Evolutionary conservation across 73 alveolate species (phyloP), one percentile per base, ranked within the genome.

Genomic region (Tetrahymena malaccensis): DNA sequence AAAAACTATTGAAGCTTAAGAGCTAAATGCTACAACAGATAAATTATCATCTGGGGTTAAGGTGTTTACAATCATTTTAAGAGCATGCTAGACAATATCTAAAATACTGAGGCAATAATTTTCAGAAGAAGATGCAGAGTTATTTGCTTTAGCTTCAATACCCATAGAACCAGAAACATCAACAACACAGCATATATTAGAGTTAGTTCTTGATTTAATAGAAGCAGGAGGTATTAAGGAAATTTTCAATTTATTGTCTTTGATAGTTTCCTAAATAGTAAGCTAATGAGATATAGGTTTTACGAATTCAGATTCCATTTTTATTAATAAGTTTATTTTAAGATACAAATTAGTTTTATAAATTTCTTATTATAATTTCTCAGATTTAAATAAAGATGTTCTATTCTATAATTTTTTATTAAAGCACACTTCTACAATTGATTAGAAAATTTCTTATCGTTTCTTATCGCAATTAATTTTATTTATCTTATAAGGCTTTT

Each of bases 81-180:
- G 34, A 85, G 94, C 94, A 85, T 85, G 94, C 19, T 85, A 27
- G 11, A 85, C 94, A 4, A 85, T 34, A 9, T 85, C 94, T 34
- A 85, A 27, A 12, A 85, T 85, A 43, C 83, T 43, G n/a, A 85
- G 33, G 38, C 37, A 27, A 12, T 43, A 43, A 1, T 43, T 85
- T 85, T 85, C 94, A 21, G 57, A 5, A 21, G 57, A 43, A 27
- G 84, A 22, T 15, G 6, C 33, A 27, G 57, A 27, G 4, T 10
- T 19, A 43, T n/a, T 43, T n/a, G 38, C 5, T 31, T 38, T 85
- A 9, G 94, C 94, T 27, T 85, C 83, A 1, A 9, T 27, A 8
- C 55, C 57, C 94, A 85, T 85, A 27, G 94, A 85, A 43, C 94
- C 94, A 43, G 94, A 85, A 43, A 85, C 94, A 33, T 85, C 94